Conservation (phyloP, 345 rosid genomes). For the Nasturtium officinale region DNA sequence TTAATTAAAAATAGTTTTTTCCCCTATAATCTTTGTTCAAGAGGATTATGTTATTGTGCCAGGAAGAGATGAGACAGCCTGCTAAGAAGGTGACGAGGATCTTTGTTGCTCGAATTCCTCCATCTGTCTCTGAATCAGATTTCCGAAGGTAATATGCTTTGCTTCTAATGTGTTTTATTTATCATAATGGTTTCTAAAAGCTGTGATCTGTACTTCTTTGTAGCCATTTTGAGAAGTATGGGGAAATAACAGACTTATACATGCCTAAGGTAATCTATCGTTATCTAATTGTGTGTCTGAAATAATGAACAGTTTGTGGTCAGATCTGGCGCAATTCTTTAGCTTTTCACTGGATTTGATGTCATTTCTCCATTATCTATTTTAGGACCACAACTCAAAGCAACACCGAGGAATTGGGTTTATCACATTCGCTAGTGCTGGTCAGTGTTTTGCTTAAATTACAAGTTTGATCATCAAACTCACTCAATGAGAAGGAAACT, state of each 20-base stretch:
- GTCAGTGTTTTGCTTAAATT: conserved; percentile 46
- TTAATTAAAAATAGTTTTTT: not conserved
- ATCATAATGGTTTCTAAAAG: conserved; percentile 14
- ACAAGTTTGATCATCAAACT: not conserved
- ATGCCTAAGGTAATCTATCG: conserved; percentile 80
- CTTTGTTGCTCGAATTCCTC: conserved; percentile 91
- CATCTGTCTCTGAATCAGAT: conserved; percentile 76
- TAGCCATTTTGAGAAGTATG: conserved; percentile 96
- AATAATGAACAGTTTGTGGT: conserved; percentile 3
- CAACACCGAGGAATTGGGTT: conserved; percentile 96
- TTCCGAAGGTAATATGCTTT: conserved; percentile 72
- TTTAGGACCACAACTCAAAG: conserved; percentile 84
- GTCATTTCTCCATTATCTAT: conserved; percentile 15
- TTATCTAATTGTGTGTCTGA: conserved; percentile 15
- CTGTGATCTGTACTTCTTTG: conserved; percentile 35
- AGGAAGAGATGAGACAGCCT: conserved; percentile 99
- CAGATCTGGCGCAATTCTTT: not conserved
- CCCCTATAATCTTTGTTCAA: not conserved
- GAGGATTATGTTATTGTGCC: conserved; percentile 31
- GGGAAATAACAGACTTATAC: conserved; percentile 87
- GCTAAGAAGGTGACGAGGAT: conserved; percentile 82
- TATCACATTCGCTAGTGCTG: conserved; percentile 83
- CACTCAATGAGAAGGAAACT: not conserved
- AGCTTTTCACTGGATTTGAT: conserved; percentile 21
- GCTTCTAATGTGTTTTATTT: not conserved